Base-by-base conservation (phyloP, 2,329 filamentous ascomycete species). In the Pezicula rhizophila region DNA sequence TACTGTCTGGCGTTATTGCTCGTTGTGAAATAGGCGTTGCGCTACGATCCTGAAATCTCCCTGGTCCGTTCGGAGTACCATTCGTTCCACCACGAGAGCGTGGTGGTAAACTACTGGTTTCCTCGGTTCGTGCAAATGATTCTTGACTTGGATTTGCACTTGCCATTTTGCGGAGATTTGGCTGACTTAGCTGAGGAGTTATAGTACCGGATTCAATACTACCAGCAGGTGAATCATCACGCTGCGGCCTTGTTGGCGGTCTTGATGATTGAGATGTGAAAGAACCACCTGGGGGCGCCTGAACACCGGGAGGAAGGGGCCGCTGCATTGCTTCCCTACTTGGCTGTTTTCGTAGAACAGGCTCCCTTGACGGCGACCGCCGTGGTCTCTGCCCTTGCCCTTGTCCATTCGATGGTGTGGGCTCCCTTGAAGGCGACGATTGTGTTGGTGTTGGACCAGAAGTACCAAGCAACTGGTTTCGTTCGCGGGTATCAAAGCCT, bases 401-500 rank as follows among this genome's bases (percentile, higher is more conserved):
- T 38, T 56, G 55, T 35, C 56, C 56, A 53, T 57, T 59, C 38
- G 54, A 42, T 39, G 53, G 42, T 31, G 51, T 47, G 40, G 53
- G 48, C 3, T 31, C 28, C 28, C 28, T 31, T 18, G 50, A 44
- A 34, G 53, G 45, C 37, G 54, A 48, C 33, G 45, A 35, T 45
- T 59, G 51, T 31, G 28, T 31, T 2, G 28, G 28, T 10, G 28
- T 31, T 40, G 57, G 52, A 35, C 52, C 48, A 38, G 56, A 50
- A 26, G 75, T 72, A 39, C 85, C 87, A 31, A 86, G 72, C 41
- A 97, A 79, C 58, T 85, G 77, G 45, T 92, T 88, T 52, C 85
- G 73, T 69, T 96, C 90, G 52, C 78, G 80, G 45, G 80, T 76
- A 58, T 92, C 88, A 64, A 99, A 97, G 7, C 92, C 92, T 48